Evolutionary conservation across 1,139 yeast species (phyloP), one percentile per base, ranked within the genome.

Genomic region (Geotrichum restrictum): DNA sequence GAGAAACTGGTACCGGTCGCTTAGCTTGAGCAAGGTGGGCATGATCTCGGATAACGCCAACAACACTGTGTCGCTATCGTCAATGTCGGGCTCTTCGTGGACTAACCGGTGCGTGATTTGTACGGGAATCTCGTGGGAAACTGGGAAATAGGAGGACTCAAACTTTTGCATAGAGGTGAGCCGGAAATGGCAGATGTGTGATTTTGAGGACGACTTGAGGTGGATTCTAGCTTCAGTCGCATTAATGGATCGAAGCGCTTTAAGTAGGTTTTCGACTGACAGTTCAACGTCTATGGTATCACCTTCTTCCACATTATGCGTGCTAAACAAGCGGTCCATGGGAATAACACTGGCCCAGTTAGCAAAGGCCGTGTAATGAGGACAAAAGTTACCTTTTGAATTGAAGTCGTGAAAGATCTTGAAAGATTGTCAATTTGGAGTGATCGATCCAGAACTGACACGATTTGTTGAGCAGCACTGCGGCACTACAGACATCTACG

Each of bases 111-210:
- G 41, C n/a, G 29, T 14, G 22, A 39, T 36, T 24, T 19, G 36
- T 2, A 49, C 49, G 10, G 52, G 41, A 16, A 49, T 37, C 19
- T 49, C 52, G 19, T 49, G 49, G 19, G 49, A 33, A 3, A 49
- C 52, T 2, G 52, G 52, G 19, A 21, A 24, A 21, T 37, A 45
- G n/a, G 41, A 24, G 5, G 21, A 11, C 6, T 44, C 49, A 10
- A 44, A 21, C 11, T 22, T 16, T 27, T 45, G 52, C 37, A 44
- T 36, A 16, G 52, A 44, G n/a, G 41, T 44, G 14, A 49, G 24
- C 5, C 32, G 33, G 3, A 49, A 24, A 11, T 49, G 42, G n/a
- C 29, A 34, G 24, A 21, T 16, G 45, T 32, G 27, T n/a, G 36
- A 14, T 13, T 38, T 43, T 3, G 34, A 7, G 27, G 24, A 18